Base-by-base conservation (phyloP, 2,329 filamentous ascomycete species). In the Phialophora macrospora region DNA sequence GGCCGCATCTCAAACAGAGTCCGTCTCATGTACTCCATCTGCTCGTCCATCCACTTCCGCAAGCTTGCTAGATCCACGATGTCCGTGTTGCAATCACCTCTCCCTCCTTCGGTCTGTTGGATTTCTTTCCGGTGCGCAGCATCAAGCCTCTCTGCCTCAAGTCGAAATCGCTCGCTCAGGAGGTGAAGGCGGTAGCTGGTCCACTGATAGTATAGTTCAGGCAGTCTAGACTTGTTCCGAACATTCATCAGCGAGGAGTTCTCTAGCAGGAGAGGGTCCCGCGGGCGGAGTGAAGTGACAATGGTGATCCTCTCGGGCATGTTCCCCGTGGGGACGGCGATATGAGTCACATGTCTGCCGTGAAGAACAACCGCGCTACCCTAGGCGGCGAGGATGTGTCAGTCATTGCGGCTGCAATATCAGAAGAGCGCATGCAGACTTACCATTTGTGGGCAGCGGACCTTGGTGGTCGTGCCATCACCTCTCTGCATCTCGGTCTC, bases 301-400 rank as follows among this genome's bases (percentile, higher is more conserved):
- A 88, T 87, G 52, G 81, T 86, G 75, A 90, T 88, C 34, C 87
- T 83, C 74, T 90, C 88, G 26, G 81, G 81, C 3, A 80, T 80
- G 20, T 85, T 85, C 1, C 85, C 76, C 8, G 87, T 84, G 7
- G 82, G 83, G 17, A 88, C 80, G 1, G 87, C 88, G 61, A 85
- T 82, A 73, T 90, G 88, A 66, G 85, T 82, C 66, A 90, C 87
- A 75, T 89, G 88, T 20, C 87, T 81, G 12, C 88, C 88, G 73
- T 90, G 87, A 46, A 90, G 79, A 22, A 90, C 80, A 0, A 88
- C 85, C 2, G 85, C 86, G 55, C 81, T 85, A n/a, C 85, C 87
- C 85, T 87, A 70, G 26, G 55, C 24, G 32, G 32, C 17, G 28
- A 44, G 8, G 24, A 30, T 48, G 8, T 41, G 28, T 24, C 7